A percentile compares a stretch with the other conserved stretches of the same genome.
phyloP scores from a whole-genome alignment of 2,329 filamentous ascomycete genomes.

The Colletotrichum chlorophyti region DNA sequence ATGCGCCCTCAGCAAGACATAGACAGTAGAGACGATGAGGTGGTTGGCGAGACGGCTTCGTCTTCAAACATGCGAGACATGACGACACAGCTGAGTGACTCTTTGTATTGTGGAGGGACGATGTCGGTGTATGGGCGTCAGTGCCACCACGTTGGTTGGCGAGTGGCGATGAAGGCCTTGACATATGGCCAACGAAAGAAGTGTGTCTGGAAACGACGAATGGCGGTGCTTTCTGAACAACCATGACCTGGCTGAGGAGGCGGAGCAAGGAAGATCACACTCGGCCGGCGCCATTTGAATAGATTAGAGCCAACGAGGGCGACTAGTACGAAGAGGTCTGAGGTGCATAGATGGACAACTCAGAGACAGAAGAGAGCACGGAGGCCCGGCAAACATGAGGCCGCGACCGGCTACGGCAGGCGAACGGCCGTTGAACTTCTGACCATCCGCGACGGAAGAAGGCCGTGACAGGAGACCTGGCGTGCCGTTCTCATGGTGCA shows the following conservation, averaged over 20 bases:
- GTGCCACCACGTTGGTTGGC: not conserved
- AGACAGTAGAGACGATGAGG: not conserved
- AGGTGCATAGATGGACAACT: not conserved
- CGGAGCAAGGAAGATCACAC: not conserved
- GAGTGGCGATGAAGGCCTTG: slow-evolving; percentile 12
- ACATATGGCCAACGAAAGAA: slow-evolving; percentile 3
- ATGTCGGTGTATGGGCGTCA: not conserved
- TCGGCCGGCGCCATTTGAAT: not conserved
- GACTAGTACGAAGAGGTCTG: not conserved
- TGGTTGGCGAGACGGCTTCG: not conserved
- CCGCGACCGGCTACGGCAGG: slow-evolving; percentile 5
- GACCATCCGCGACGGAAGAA: slow-evolving; percentile 13
- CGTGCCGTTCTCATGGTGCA: slow-evolving; percentile 14
- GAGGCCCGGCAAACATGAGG: slow-evolving; percentile 15
- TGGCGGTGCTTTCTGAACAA: not conserved
- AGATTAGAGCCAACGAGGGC: slow-evolving; percentile 3
- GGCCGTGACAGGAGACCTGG: slow-evolving; percentile 11
- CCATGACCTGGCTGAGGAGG: not conserved
- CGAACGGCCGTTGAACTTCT: not conserved
- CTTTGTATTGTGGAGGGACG: not conserved
- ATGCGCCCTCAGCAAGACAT: not conserved
- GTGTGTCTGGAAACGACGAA: not conserved
- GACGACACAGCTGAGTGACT: not conserved
- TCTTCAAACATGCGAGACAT: not conserved
- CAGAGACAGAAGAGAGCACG: not conserved